phyloP scores from a whole-genome alignment of 1,284 basidiomycete genomes.

The Cutaneotrichosporon sp. region DNA sequence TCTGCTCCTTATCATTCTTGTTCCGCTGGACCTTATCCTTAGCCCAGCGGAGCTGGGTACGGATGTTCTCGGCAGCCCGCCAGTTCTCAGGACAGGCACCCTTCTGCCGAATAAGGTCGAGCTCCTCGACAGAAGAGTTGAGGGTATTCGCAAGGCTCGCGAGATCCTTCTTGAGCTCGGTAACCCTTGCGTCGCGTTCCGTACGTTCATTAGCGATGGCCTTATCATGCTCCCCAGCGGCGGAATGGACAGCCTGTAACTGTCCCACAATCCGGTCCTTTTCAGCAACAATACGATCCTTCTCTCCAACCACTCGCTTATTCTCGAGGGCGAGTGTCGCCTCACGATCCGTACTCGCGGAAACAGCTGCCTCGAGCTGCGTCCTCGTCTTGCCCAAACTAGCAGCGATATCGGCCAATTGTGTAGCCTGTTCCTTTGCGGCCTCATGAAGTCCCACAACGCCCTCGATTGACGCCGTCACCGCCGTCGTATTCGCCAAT shows the following conservation, averaged over 20 bases:
- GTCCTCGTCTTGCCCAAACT: background rate
- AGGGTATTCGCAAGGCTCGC: background rate
- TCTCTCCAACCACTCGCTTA: background rate
- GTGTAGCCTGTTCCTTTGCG: background rate
- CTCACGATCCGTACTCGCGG: background rate
- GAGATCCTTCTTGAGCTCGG: background rate
- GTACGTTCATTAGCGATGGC: background rate
- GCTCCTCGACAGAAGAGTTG: background rate
- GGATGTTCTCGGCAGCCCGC: background rate
- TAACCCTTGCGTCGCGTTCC: background rate
- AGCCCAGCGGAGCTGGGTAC: background rate
- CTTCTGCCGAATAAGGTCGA: background rate
- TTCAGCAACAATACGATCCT: background rate
- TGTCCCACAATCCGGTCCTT: background rate
- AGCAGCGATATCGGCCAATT: background rate
- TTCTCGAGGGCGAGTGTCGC: background rate
- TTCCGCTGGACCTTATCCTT: background rate
- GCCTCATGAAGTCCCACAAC: background rate
- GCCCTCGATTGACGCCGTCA: background rate
- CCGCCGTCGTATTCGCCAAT: background rate
- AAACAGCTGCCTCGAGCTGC: background rate
- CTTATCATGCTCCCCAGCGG: background rate
- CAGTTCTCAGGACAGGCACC: background rate
- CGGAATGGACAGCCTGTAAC: background rate
- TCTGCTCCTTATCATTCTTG: background rate